Base-by-base conservation (phyloP, 495 filamentous ascomycete genomes). In the Daldinia caldariorum region DNA sequence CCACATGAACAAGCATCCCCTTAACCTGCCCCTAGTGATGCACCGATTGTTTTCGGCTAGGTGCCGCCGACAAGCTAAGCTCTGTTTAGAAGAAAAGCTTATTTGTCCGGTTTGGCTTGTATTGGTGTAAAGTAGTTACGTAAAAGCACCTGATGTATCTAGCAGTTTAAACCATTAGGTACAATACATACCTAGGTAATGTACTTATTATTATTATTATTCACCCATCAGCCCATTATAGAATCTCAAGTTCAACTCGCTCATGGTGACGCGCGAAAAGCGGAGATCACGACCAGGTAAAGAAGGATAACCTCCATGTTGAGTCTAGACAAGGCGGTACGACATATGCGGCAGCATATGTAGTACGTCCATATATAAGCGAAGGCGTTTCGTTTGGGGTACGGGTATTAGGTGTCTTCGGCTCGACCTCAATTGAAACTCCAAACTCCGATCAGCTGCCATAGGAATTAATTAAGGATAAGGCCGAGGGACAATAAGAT, bases 41-140 rank as follows among this genome's bases (percentile, higher is more conserved):
- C 69, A 66, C 43, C 29, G 62, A 41, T 54, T 63, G 54, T 47
- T 64, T 58, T 60, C 63, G 69, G 69, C 49, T 63, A 71, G 37
- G 45, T 67, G 55, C 63, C 63, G 55, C 63, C 63, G 63, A 47
- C 20, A 22, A 41, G 55, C 59, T 71, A 71, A 67, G 63, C 60
- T 49, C 16, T 51, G 45, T 50, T 50, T 39, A 58, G 69, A 71
- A n/a, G 16, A 63, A 66, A 66, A 70, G 68, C 63, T 66, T 66
- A 51, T 71, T 41, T 58, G 54, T 16, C 49, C 32, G 29, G 53
- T 35, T 60, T 49, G 32, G 22, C 38, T 47, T 35, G 29, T 14
- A n/a, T 38, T 53, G 35, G 26, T 26, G 26, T 26, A 26, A 26
- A 26, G 26, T 26, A 26, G 26, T 26, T 26, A 26, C 26, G 26